These are phyloP conservation scores for Aspergillus alliaceus DNA, from an alignment of 2,329 filamentous ascomycete genomes.

Conservation along the genomic window DNA sequence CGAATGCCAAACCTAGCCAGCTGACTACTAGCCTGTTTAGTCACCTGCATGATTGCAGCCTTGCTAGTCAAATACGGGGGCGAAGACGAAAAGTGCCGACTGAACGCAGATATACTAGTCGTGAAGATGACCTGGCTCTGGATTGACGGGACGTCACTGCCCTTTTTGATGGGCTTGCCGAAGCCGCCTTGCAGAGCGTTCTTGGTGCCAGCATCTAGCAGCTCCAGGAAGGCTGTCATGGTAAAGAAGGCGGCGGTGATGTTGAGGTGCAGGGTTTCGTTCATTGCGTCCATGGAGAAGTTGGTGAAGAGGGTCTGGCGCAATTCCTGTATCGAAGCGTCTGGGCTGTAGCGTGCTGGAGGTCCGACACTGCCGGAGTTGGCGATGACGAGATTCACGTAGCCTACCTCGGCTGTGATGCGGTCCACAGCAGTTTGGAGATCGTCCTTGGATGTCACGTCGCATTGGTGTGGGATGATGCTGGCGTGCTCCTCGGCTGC, in stretches of 20 bases:
- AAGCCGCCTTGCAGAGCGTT: not conserved
- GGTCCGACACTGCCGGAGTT: slow-evolving; percentile 51
- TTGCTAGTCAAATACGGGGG: slow-evolving; percentile 24
- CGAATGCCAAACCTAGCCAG: slow-evolving; percentile 17
- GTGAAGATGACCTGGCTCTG: slow-evolving; percentile 29
- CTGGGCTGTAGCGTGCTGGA: not conserved
- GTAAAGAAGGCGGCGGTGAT: slow-evolving; percentile 34
- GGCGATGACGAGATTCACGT: slow-evolving; percentile 53
- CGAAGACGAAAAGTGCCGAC: slow-evolving; percentile 17
- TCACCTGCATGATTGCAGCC: slow-evolving; percentile 19
- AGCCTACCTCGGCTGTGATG: slow-evolving; percentile 44
- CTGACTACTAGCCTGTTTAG: slow-evolving; percentile 17
- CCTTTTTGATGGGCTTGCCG: not conserved
- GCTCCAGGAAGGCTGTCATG: slow-evolving; percentile 31
- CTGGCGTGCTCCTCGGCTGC: slow-evolving; percentile 15
- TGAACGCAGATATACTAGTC: slow-evolving; percentile 21
- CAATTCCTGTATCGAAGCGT: not conserved
- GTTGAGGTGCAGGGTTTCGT: slow-evolving; percentile 28
- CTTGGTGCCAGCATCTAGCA: slow-evolving; percentile 35
- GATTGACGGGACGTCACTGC: not conserved
- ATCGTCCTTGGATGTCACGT: slow-evolving; percentile 45
- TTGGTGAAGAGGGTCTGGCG: not conserved
- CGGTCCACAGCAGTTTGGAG: slow-evolving; percentile 42
- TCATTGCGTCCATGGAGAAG: slow-evolving; percentile 26
- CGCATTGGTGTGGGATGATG: slow-evolving; percentile 45